Percentiles rank a stretch among this genome's conserved stretches.
Evolutionary conservation across 306 rosid species (phyloP).

Genomic region (Glycyrrhiza uralensis): DNA sequence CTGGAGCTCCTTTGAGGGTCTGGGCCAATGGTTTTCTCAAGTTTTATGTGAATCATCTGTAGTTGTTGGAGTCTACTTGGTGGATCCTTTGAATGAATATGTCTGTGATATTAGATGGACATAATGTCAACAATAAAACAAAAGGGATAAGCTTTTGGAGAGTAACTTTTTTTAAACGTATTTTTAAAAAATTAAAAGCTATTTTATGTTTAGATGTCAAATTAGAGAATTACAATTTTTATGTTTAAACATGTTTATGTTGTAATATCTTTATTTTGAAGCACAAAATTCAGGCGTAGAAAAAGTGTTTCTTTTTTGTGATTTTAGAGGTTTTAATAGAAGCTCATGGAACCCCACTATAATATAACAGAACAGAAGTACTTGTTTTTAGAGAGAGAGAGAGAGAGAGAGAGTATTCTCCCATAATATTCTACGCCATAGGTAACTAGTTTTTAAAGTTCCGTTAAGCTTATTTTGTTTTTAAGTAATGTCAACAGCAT

Average conservation of each 20-base stretch:
- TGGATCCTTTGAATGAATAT: neutral
- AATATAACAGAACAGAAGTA: neutral
- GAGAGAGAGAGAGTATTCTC: too few relatives aligned
- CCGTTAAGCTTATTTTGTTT: neutral
- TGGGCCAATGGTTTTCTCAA: neutral
- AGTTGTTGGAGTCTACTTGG: neutral
- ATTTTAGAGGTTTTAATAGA: neutral
- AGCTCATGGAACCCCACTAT: neutral
- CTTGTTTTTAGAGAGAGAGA: neutral
- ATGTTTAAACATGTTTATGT: neutral
- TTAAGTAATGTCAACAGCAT: neutral
- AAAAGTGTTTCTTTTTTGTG: neutral
- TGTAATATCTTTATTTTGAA: neutral
- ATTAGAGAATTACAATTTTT: neutral
- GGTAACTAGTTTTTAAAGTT: constrained; percentile 1
- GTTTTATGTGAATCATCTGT: neutral
- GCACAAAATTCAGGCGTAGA: neutral
- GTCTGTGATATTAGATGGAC: neutral
- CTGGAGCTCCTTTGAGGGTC: neutral
- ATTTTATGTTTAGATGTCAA: neutral
- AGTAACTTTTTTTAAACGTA: neutral
- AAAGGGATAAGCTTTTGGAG: neutral
- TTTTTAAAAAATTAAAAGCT: neutral
- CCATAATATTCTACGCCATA: neutral
- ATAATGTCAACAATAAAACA: neutral